Evolutionary conservation across 2,329 filamentous ascomycete species (phyloP).

Genomic region (Erysiphe pulchra): DNA sequence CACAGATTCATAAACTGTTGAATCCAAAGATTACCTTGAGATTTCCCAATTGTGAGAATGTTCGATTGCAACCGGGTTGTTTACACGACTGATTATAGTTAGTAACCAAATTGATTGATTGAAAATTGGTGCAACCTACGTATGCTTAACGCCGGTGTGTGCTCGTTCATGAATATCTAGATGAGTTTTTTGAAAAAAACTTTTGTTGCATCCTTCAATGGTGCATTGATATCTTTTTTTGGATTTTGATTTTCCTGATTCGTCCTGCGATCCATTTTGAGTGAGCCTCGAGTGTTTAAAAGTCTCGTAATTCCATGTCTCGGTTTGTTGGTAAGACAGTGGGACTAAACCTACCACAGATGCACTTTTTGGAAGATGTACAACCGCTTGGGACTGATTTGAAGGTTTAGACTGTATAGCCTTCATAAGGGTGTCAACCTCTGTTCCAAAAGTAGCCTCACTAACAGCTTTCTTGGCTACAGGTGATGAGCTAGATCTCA

Average conservation of each 20-base stretch:
- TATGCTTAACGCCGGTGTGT: constrained; percentile 78
- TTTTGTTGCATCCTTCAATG: constrained; percentile 49
- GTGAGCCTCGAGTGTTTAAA: constrained; percentile 7
- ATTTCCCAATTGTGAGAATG: constrained; percentile 78
- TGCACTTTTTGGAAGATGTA: not conserved
- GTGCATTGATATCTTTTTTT: constrained; percentile 48
- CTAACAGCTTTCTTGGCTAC: not conserved
- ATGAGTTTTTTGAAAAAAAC: constrained; percentile 79
- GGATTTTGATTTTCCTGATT: constrained; percentile 3
- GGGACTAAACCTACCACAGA: constrained; percentile 7
- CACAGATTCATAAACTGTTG: not conserved
- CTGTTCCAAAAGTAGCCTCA: constrained; percentile 46
- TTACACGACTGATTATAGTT: constrained; percentile 24
- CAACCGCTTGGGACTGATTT: constrained; percentile 11
- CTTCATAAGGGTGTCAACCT: constrained; percentile 73
- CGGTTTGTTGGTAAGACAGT: constrained; percentile 13
- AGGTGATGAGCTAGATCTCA: constrained; percentile 1
- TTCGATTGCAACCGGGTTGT: constrained; percentile 44
- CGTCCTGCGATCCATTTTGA: constrained; percentile 5
- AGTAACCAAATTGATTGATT: not conserved
- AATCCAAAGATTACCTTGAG: constrained; percentile 36
- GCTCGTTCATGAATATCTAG: constrained; percentile 70
- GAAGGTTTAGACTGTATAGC: constrained; percentile 47
- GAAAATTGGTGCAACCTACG: constrained; percentile 25
- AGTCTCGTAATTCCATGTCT: constrained; percentile 1